Evolutionary conservation across 208 protist genomes (phyloP).

Genomic region (Trypanosoma rangeli): DNA sequence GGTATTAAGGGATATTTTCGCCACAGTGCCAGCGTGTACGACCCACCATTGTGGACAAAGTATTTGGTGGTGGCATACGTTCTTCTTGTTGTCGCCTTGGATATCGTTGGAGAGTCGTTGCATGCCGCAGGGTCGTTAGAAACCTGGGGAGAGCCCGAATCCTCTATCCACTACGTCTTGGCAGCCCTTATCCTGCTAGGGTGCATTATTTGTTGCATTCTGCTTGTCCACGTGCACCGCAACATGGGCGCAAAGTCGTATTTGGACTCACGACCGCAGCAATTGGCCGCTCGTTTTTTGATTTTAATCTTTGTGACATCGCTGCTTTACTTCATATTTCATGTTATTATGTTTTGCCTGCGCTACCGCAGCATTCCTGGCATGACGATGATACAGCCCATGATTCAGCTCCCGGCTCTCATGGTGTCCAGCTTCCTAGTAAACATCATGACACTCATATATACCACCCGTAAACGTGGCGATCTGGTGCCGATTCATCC

Average conservation of each 20-base stretch:
- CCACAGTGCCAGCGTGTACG: conserved; percentile 59
- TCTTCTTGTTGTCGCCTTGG: conserved; percentile 46
- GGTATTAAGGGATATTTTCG: conserved; percentile 18
- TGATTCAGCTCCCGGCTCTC: conserved; percentile 67
- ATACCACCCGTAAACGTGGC: conserved; percentile 67
- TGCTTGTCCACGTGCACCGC: conserved; percentile 61
- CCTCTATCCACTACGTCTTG: conserved; percentile 34
- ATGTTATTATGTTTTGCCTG: conserved; percentile 41
- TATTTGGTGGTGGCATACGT: conserved; percentile 42
- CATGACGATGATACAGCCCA: conserved; percentile 42
- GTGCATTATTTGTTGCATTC: conserved; percentile 42
- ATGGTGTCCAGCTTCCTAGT: conserved; percentile 70
- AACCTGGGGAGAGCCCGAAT: conserved; percentile 7
- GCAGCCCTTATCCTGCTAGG: conserved; percentile 48
- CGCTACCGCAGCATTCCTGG: conserved; percentile 22
- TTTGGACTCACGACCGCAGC: conserved; percentile 78
- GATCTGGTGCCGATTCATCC: conserved; percentile 63
- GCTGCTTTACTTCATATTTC: conserved; percentile 50
- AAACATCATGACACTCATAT: conserved; percentile 86
- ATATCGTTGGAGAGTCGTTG: conserved; percentile 36
- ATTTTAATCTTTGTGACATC: conserved; percentile 72
- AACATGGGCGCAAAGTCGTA: conserved; percentile 84
- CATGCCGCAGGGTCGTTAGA: conserved; percentile 22
- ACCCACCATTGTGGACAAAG: conserved; percentile 83
- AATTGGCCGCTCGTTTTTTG: conserved; percentile 76